These are phyloP conservation scores for Lepidopterella palustris DNA, from an alignment of 495 filamentous ascomycete genomes.

Conservation along the genomic window DNA sequence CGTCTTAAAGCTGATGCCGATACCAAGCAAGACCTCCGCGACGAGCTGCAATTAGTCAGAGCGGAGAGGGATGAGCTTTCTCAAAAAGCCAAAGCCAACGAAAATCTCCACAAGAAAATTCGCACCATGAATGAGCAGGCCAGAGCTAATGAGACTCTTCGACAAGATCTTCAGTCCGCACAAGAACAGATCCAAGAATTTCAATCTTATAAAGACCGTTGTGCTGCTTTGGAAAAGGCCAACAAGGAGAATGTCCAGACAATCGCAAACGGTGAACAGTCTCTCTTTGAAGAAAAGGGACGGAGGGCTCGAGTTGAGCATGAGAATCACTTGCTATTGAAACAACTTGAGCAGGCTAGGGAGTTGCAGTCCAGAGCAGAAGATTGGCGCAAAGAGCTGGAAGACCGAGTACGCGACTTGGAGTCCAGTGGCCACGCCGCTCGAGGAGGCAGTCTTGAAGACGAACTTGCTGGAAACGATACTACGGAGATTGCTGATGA, in stretches of 20 bases:
- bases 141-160: constrained; percentile 25
- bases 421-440: constrained; percentile 30
- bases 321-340: constrained; percentile 51
- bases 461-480: constrained; percentile 22
- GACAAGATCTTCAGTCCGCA: constrained; percentile 45
- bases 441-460: constrained; percentile 21
- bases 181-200: constrained; percentile 53
- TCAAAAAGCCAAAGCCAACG: constrained; percentile 73
- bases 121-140: constrained; percentile 52
- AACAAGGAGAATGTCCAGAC: constrained; percentile 54
- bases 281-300: constrained; percentile 52
- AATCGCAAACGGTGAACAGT: constrained; percentile 54
- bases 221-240: constrained; percentile 46
- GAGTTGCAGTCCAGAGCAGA: constrained; percentile 52
- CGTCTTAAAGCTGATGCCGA: constrained; percentile 40
- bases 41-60: constrained; percentile 59
- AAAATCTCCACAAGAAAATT: constrained; percentile 66
- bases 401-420: constrained; percentile 47
- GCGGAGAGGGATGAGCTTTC: constrained; percentile 65
- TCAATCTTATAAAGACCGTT: constrained; percentile 36
- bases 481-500: constrained; percentile 11
- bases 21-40: constrained; percentile 35
- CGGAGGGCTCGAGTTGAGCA: constrained; percentile 52
- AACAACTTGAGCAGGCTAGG: constrained; percentile 47
- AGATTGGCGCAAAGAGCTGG: constrained; percentile 49